Conservation (phyloP, 192 early-diverging fungal genomes). For the Coemansia sp. region DNA sequence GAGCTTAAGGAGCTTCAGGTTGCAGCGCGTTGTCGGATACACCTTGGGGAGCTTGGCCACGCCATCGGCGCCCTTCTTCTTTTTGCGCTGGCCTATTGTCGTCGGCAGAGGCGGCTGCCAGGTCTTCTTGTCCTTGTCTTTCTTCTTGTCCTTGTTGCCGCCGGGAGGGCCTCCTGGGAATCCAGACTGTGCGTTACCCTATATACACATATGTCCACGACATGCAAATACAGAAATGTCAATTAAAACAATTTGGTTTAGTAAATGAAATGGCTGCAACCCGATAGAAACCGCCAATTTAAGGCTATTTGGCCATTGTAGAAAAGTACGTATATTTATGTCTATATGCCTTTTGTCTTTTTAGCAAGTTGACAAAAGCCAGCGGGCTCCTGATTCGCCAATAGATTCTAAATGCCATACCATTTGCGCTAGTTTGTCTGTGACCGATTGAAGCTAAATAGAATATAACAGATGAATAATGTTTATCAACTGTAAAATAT, state of each 20-base stretch:
- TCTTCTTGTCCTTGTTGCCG: slow-evolving; percentile 67
- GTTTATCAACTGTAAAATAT: too few relatives aligned
- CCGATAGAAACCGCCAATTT: too few relatives aligned
- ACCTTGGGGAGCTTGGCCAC: slow-evolving; percentile 92
- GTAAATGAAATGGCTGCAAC: too few relatives aligned
- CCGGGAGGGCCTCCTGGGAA: slow-evolving; percentile 61
- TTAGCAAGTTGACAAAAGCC: neutral
- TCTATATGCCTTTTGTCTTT: neutral
- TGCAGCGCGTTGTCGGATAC: slow-evolving; percentile 96
- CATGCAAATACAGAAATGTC: neutral
- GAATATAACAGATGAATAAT: too few relatives aligned
- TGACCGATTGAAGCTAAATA: too few relatives aligned
- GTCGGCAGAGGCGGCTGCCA: slow-evolving; percentile 99
- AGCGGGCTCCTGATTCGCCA: neutral
- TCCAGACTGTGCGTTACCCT: slow-evolving; percentile 87
- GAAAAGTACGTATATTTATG: too few relatives aligned
- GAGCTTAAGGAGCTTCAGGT: slow-evolving; percentile 95
- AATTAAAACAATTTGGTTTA: too few relatives aligned
- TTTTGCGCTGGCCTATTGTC: slow-evolving; percentile 98
- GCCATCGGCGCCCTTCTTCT: slow-evolving; percentile 85
- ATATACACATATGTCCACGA: slow-evolving; percentile 14
- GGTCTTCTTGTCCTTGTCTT: slow-evolving; percentile 89
- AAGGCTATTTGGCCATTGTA: too few relatives aligned
- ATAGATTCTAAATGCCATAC: too few relatives aligned
- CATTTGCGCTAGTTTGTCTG: too few relatives aligned